Base-by-base conservation (phyloP, 805 yeast genomes). In the Komagataella kurtzmanii region DNA sequence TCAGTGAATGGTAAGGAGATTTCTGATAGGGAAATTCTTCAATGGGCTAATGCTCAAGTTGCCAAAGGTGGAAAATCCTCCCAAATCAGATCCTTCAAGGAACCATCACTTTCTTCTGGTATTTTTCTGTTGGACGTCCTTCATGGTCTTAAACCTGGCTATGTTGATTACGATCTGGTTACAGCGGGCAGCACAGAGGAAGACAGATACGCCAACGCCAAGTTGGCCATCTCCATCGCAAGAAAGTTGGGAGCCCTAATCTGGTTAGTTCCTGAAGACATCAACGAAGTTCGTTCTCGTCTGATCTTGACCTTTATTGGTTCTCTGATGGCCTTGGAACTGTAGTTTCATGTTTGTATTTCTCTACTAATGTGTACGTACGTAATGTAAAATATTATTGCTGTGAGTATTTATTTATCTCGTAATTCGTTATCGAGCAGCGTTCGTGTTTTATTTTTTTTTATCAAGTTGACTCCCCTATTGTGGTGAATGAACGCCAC, bases 201-300 rank as follows among this genome's bases (percentile, higher is more conserved):
- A 54, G 96, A 91, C 57, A 79, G 76, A 63, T 88, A 88, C 64
- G 95, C 96, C 45, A 93, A 93, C 65, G 99, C 98, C 18, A 85
- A 88, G 73, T 78, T 93, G 65, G 99, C 99, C 18, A 93, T 93
- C 65, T 93, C 98, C 2, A 93, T 93, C 62, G 99, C 99, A 43
- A 85, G 99, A 77, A 93, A 93, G 69, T 73, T 93, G 59, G 99
- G 99, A 55, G 99, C 97, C 45, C 80, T 93, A 65, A 93, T 93
- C 62, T 93, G 97, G 97, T 77, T 93, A 59, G 97, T 93, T n/a
- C 99, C 99, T n/a, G 99, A 93, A 68, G 99, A 93, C 71, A 93
- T 93, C 62, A 86, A 83, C 61, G 98, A 91, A 71, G 97, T 93
- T 47, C 85, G 98, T 69, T 78, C 96, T 47, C 81, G 98, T 67